Conservation (phyloP, 176 grass and related monocot species). For the Themeda triandra region DNA sequence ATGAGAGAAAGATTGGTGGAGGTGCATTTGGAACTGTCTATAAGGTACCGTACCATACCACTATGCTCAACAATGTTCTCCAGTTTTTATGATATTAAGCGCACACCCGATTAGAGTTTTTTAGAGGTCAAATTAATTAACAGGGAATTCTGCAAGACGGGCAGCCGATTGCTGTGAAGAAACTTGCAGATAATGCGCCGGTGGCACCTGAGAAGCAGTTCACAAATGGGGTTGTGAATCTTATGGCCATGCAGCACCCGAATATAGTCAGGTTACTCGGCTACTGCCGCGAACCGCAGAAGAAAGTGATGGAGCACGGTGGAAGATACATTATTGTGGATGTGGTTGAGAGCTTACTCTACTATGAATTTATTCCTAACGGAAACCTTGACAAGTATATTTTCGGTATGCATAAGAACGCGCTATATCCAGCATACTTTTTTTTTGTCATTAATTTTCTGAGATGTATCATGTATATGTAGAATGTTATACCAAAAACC, state of each 20-base stretch:
- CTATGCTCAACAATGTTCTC: background rate
- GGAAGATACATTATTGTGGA: slow-evolving; percentile 33
- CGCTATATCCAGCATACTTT: too few species aligned
- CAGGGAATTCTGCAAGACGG: slow-evolving; percentile 22
- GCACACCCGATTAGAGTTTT: background rate
- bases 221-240: background rate
- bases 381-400: background rate
- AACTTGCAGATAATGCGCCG: background rate
- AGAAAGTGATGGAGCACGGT: slow-evolving; percentile 22
- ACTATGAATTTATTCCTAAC: background rate
- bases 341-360: background rate
- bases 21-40: slow-evolving; percentile 33
- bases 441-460: background rate
- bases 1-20: background rate
- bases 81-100: background rate
- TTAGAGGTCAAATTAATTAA: background rate
- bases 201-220: background rate
- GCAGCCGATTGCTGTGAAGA: slow-evolving; percentile 20
- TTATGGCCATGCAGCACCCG: background rate
- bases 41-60: slow-evolving; percentile 24
- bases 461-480: background rate
- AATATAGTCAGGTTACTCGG: background rate
- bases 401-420: background rate
- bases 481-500: background rate
- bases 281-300: background rate